Evolutionary conservation across 106 monocot species (phyloP), one percentile per base, ranked within the genome.

Genomic region (Dioscorea zingiberensis): DNA sequence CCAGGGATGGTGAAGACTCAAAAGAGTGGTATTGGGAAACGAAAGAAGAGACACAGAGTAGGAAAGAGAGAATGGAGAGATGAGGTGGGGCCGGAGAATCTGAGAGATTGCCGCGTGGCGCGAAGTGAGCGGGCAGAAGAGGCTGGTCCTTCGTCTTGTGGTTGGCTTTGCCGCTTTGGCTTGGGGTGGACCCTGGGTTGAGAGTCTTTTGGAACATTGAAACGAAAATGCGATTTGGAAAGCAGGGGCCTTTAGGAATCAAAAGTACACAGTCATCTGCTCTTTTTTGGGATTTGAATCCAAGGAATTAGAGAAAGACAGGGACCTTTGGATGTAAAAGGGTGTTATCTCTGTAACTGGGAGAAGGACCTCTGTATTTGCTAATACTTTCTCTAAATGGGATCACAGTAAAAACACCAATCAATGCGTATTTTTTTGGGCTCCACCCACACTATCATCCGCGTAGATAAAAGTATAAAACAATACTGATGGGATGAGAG

Each of bases 111-210:
- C 64, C 73, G 64, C 73, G 45, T 73, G 73, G 62, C 62, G 1
- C 3, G 38, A 13, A 12, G 1, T 24, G 63, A 71, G 65, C 2
- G 65, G 64, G 24, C 5, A 12, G 22, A 13, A 38, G 13, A 13
- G 25, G 47, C 54, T 24, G 13, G 60, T 21, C 27, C 53, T 51
- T 26, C 51, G 51, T 44, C 64, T 73, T 65, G 73, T 73, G 73
- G 65, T 44, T 25, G 64, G 19, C 62, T 29, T 17, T 29, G 62
- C 18, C n/a, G 19, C 62, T 29, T 17, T 29, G 62, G 44, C n/a
- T 44, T 38, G 1, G 12, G 6, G 59, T 24, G 25, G 22, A 13
- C 0, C 17, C 16, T 26, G 12, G 28, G 27, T 2, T 2, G 28
- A 13, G 1, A 51, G 51, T 51, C 51, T 51, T 51, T 51, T 51